Evolutionary conservation across 2,329 filamentous ascomycete genomes (phyloP), one percentile per base, ranked within the genome.

Genomic region (Stagonosporopsis rhizophila): DNA sequence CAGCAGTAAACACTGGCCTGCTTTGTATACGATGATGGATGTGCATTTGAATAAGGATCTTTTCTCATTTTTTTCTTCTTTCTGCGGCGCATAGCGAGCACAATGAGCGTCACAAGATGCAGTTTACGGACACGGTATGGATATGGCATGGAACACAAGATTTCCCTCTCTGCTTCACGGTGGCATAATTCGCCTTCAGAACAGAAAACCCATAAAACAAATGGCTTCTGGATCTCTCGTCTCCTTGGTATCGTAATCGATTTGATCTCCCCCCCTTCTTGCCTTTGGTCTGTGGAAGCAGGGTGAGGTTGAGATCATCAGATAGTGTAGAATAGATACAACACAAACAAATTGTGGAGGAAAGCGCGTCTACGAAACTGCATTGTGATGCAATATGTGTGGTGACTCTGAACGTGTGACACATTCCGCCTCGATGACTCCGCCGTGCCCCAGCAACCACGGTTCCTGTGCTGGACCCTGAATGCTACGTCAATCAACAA

Each of bases 131-230:
- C 30, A 42, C 20, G 45, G 45, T 44, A 59, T 48, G 53, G 44
- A 52, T 46, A 41, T 38, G 15, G 39, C 54, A 62, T 53, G 52
- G 49, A 57, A 68, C 64, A 61, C 30, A 53, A 56, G 53, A 40
- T 58, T 59, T 49, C 47, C 60, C 45, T 47, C 62, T 63, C 54
- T 64, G 60, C 50, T 64, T 45, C 59, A 56, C 57, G 60, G 62
- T 53, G 52, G 63, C 55, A 49, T 38, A 39, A n/a, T 45, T 57
- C 58, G 56, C 58, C 35, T 55, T 46, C 47, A 67, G 61, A 68
- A 69, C 65, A 70, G 69, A 74, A 75, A 70, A 70, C 54, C 66
- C 60, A 69, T 44, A 73, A 75, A 74, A 75, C 64, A 72, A 67
- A 65, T 49, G 55, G 56, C 53, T 58, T 67, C 71, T 67, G 66